Percentiles rank a stretch among this genome's conserved stretches.
Conservation (phyloP, 257 asterid genomes). For the Jasminum sambac region DNA sequence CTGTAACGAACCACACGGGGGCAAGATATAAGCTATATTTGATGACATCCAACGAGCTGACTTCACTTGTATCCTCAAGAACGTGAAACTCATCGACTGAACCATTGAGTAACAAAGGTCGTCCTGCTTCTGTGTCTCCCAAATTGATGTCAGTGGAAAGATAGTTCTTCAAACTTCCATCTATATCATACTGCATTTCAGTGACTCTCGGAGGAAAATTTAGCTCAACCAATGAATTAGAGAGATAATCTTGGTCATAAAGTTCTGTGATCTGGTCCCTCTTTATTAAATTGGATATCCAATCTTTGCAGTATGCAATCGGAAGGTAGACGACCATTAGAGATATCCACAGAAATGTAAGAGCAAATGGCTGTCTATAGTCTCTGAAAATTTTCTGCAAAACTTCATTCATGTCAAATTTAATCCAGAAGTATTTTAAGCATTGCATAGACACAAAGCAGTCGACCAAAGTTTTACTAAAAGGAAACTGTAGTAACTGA, state of each 20-base stretch:
- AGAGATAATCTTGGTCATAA: constrained; percentile 27
- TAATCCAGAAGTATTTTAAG: not conserved
- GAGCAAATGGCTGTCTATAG: constrained; percentile 76
- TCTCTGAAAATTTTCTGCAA: constrained; percentile 67
- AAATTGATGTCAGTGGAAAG: constrained; percentile 38
- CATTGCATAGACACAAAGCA: not conserved
- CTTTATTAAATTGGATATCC: constrained; percentile 36
- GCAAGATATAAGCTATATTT: constrained; percentile 61
- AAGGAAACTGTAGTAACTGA: not conserved
- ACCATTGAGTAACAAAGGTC: constrained; percentile 37
- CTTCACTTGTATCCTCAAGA: constrained; percentile 35
- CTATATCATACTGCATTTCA: constrained; percentile 36
- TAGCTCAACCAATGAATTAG: constrained; percentile 31
- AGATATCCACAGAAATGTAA: constrained; percentile 76
- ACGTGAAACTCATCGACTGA: constrained; percentile 38
- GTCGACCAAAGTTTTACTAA: not conserved
- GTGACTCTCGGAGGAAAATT: constrained; percentile 34
- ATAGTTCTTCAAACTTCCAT: constrained; percentile 43
- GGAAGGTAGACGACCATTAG: constrained; percentile 75
- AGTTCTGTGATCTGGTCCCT: constrained; percentile 31
- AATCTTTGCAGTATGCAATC: constrained; percentile 62
- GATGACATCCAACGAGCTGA: constrained; percentile 41
- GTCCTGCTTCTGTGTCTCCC: constrained; percentile 46
- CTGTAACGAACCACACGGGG: constrained; percentile 73
- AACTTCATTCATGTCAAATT: constrained; percentile 21